These are phyloP conservation scores for Lunasporangiospora selenospora DNA, from an alignment of 192 early-diverging fungal species.

Conservation along the genomic window DNA sequence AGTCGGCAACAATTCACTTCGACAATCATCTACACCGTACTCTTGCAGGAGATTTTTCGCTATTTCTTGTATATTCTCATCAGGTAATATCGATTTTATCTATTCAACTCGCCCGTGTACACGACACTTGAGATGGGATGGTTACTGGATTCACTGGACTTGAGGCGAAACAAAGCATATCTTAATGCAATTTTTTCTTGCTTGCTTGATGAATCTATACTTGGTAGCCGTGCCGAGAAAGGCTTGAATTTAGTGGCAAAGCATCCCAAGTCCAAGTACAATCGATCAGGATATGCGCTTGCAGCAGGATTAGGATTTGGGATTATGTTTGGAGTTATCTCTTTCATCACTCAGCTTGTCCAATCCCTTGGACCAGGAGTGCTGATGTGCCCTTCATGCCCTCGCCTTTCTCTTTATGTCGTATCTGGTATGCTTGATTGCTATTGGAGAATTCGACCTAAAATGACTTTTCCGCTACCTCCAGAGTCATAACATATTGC, in stretches of 20 bases:
- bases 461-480: no score
- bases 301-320: slow-evolving; percentile 80
- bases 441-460: no score
- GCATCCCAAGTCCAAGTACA: slow-evolving; percentile 72
- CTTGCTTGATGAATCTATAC: not conserved
- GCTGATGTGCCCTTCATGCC: slow-evolving; percentile 71
- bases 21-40: slow-evolving; percentile 64
- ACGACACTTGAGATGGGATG: no score
- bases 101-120: not conserved
- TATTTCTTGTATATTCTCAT: slow-evolving; percentile 67
- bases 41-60: slow-evolving; percentile 74
- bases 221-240: slow-evolving; percentile 65
- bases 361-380: slow-evolving; percentile 77
- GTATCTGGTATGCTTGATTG: slow-evolving; percentile 60
- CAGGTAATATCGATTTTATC: slow-evolving; percentile 29
- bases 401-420: slow-evolving; percentile 65
- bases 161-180: not conserved
- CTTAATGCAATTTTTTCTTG: not conserved
- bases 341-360: slow-evolving; percentile 69
- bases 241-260: slow-evolving; percentile 67
- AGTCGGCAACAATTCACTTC: slow-evolving; percentile 49
- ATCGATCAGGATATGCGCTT: slow-evolving; percentile 67
- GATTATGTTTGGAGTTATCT: slow-evolving; percentile 71
- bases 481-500: no score
- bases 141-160: not conserved